Evolutionary conservation across 257 asterid genomes (phyloP).

Genomic region (Solanum ossicruentum): DNA sequence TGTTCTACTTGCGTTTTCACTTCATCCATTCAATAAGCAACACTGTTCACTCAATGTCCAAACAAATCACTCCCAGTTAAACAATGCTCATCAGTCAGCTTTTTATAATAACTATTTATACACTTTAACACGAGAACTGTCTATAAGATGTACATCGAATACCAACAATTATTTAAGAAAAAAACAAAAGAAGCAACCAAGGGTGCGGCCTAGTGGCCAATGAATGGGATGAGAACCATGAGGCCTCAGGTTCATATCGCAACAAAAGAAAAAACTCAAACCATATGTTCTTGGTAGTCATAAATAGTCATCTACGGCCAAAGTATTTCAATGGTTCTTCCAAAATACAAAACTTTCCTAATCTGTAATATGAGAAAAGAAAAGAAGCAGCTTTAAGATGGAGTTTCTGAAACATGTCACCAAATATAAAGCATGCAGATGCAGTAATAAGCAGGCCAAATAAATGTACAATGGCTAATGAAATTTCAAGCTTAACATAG

Average conservation of each 20-base stretch:
- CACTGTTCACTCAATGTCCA: not conserved
- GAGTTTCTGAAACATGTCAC: not conserved
- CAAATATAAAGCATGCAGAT: not conserved
- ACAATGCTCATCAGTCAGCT: not conserved
- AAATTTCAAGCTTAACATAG: not conserved
- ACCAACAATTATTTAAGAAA: not conserved
- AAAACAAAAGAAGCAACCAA: not conserved
- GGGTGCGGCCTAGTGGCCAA: not conserved
- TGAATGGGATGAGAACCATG: not conserved
- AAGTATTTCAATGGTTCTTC: not conserved
- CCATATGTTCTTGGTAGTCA: not conserved
- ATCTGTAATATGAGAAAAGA: not conserved
- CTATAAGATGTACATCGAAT: not conserved
- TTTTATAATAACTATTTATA: not conserved
- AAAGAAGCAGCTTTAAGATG: not conserved
- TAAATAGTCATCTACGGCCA: not conserved
- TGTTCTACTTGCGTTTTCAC: not conserved
- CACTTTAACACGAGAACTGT: not conserved
- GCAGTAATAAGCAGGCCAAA: not conserved
- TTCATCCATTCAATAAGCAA: not conserved
- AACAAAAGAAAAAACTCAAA: not conserved
- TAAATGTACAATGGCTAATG: not conserved
- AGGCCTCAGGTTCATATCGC: not conserved
- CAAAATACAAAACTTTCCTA: not conserved
- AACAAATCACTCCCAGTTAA: not conserved